These are phyloP conservation scores for Leavenworthia alabamica DNA, from an alignment of 345 rosid genomes.

Conservation along the genomic window DNA sequence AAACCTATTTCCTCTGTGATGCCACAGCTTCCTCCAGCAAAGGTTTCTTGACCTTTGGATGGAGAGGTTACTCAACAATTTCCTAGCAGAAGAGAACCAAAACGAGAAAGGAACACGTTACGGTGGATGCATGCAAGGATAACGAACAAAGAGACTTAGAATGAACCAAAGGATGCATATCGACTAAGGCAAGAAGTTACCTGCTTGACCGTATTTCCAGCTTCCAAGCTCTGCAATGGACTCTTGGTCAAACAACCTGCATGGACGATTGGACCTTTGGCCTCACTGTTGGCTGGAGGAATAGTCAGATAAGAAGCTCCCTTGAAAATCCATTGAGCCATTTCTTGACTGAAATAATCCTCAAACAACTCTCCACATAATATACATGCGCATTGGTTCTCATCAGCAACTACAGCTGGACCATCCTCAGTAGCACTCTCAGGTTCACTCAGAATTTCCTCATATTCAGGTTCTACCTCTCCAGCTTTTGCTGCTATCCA, in stretches of 20 bases:
- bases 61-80: slow-evolving; percentile 14
- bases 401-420: slow-evolving; percentile 66
- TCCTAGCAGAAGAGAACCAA: slow-evolving; percentile 21
- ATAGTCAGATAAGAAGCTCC: slow-evolving; percentile 54
- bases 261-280: slow-evolving; percentile 61
- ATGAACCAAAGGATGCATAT: background rate
- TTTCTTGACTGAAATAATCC: slow-evolving; percentile 57
- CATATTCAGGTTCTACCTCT: slow-evolving; percentile 36
- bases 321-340: slow-evolving; percentile 73
- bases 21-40: slow-evolving; percentile 14
- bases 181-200: slow-evolving; percentile 37
- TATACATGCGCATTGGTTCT: slow-evolving; percentile 71
- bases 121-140: slow-evolving; percentile 1
- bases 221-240: slow-evolving; percentile 46
- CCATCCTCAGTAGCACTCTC: slow-evolving; percentile 35
- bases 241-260: slow-evolving; percentile 47
- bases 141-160: background rate
- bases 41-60: slow-evolving; percentile 11
- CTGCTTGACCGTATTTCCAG: slow-evolving; percentile 45
- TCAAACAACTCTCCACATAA: slow-evolving; percentile 89
- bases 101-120: background rate
- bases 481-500: slow-evolving; percentile 58
- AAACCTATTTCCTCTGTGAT: slow-evolving; percentile 26
- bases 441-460: slow-evolving; percentile 28
- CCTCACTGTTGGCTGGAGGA: slow-evolving; percentile 28